Percentiles rank a stretch among this genome's conserved stretches.
Evolutionary conservation across 495 filamentous ascomycete species (phyloP).

Genomic region (Alectoria sarmentosa): DNA sequence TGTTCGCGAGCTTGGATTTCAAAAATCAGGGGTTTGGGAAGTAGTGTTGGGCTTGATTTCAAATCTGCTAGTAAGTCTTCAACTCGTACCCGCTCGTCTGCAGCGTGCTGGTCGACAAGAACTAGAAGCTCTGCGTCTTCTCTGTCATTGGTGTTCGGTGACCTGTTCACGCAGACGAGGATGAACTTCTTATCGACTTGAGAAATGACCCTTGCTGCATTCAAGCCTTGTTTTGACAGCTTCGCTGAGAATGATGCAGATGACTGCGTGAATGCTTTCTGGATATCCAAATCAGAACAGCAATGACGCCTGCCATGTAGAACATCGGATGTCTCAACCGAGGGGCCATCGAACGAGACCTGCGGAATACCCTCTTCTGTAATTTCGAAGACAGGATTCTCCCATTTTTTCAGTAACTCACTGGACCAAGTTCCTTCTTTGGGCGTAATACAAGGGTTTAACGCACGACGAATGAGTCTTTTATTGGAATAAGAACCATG

Average conservation of each 20-base stretch:
- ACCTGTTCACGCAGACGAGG: conserved; percentile 48
- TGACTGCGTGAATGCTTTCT: conserved; percentile 29
- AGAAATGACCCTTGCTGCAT: conserved; percentile 55
- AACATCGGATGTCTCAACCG: conserved; percentile 17
- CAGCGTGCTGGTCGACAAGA: conserved; percentile 90
- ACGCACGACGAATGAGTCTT: conserved; percentile 17
- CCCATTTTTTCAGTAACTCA: conserved; percentile 43
- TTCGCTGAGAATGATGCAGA: conserved; percentile 37
- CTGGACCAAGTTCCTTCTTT: conserved; percentile 32
- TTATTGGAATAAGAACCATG: background rate
- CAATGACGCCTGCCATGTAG: conserved; percentile 18
- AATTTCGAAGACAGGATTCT: conserved; percentile 54
- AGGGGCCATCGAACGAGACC: conserved; percentile 27
- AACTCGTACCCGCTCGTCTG: conserved; percentile 79
- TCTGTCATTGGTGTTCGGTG: background rate
- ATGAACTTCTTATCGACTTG: conserved; percentile 93
- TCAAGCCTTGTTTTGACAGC: conserved; percentile 61
- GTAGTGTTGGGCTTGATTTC: conserved; percentile 27
- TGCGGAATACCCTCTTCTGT: conserved; percentile 45
- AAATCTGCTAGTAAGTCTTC: conserved; percentile 59
- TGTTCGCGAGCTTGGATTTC: conserved; percentile 52
- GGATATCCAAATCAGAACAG: conserved; percentile 26
- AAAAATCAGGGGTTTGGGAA: conserved; percentile 52
- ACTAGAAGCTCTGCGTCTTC: conserved; percentile 43
- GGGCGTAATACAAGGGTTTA: conserved; percentile 1